phyloP scores from a whole-genome alignment of 345 rosid species.

The Cardamine chenopodiifolia region DNA sequence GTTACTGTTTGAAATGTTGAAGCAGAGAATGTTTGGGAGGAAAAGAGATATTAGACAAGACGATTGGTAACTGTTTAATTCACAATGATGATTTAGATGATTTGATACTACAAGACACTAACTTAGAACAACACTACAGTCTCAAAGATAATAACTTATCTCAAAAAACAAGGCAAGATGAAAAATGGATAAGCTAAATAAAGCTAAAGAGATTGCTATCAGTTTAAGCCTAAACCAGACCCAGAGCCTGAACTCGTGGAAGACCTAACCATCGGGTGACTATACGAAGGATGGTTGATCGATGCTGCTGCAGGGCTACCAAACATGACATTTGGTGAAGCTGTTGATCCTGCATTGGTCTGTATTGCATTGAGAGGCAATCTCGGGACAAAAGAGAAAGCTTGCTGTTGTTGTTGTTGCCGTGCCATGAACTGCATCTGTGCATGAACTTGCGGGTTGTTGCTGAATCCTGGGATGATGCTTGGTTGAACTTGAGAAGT shows the following conservation, averaged over 20 bases:
- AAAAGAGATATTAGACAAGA: neutral
- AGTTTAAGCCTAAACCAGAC: slow-evolving; percentile 56
- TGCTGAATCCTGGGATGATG: slow-evolving; percentile 59
- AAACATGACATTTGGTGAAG: slow-evolving; percentile 59
- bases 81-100: slow-evolving; percentile 23
- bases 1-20: neutral
- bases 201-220: slow-evolving; percentile 31
- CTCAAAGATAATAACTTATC: slow-evolving; percentile 26
- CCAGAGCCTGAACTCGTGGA: slow-evolving; percentile 66
- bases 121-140: slow-evolving; percentile 34
- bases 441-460: slow-evolving; percentile 63
- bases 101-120: slow-evolving; percentile 36
- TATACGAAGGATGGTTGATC: slow-evolving; percentile 45
- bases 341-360: slow-evolving; percentile 56
- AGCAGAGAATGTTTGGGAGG: neutral
- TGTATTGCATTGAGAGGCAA: slow-evolving; percentile 73
- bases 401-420: slow-evolving; percentile 53
- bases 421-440: slow-evolving; percentile 84
- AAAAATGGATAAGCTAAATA: slow-evolving; percentile 23
- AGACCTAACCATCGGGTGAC: slow-evolving; percentile 71
- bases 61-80: slow-evolving; percentile 21
- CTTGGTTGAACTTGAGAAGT: slow-evolving; percentile 59
- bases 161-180: slow-evolving; percentile 22
- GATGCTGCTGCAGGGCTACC: slow-evolving; percentile 41
- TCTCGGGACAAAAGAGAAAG: slow-evolving; percentile 77